Conservation (phyloP, 2,329 filamentous ascomycete genomes). For the Neobulgaria alba region DNA sequence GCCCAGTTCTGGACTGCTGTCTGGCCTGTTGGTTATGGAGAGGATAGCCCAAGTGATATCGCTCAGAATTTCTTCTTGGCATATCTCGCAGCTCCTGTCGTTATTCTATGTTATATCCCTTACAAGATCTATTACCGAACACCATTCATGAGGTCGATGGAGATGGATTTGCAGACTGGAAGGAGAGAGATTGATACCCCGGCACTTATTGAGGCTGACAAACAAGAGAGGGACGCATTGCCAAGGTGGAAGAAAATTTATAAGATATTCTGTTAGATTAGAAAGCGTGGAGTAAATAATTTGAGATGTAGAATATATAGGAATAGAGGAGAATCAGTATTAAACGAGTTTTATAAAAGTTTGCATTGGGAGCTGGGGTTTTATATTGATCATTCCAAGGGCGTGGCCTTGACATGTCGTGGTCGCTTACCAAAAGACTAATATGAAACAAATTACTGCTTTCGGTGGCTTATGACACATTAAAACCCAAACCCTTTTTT, state of each 20-base stretch:
- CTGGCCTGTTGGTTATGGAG: conserved; percentile 56
- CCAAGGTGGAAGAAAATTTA: conserved; percentile 23
- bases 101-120: conserved; percentile 55
- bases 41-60: conserved; percentile 14
- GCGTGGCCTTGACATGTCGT: too few species aligned
- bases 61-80: conserved; percentile 58
- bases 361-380: too few species aligned
- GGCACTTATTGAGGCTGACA: conserved; percentile 19
- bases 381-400: too few species aligned
- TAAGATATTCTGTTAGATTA: conserved; percentile 20
- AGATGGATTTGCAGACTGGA: conserved; percentile 84
- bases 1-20: conserved; percentile 86
- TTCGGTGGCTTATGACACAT: too few species aligned
- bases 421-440: too few species aligned
- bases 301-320: too few species aligned
- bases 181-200: conserved; percentile 17
- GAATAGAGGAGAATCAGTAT: too few species aligned
- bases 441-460: too few species aligned
- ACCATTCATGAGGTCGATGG: conserved; percentile 51
- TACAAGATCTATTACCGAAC: conserved; percentile 78
- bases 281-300: too few species aligned
- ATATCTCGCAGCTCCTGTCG: conserved; percentile 62
- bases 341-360: too few species aligned
- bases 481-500: too few species aligned
- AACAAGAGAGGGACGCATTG: conserved; percentile 11